A percentile compares a stretch with the other conserved stretches of the same genome.
Conservation (phyloP, 352 stramenopile genomes). For the Globisporangium uncinulatum region DNA sequence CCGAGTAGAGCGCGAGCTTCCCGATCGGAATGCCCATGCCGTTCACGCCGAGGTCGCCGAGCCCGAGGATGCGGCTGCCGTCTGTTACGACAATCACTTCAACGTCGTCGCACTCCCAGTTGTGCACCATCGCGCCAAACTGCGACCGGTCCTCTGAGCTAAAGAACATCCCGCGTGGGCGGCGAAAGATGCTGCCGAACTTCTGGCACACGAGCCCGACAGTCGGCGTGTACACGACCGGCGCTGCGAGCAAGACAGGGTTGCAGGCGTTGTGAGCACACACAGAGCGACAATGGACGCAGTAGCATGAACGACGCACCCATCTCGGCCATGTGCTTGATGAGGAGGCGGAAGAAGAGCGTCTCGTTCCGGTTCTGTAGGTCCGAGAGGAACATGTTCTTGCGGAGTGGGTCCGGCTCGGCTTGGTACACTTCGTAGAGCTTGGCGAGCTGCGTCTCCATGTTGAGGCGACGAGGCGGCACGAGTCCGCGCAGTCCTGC, state of each 20-base stretch:
- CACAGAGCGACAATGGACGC: slow-evolving; percentile 21
- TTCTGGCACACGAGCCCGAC: slow-evolving; percentile 92
- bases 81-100: slow-evolving; percentile 97
- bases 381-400: slow-evolving; percentile 93
- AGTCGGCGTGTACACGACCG: slow-evolving; percentile 97
- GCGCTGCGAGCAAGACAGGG: slow-evolving; percentile 36
- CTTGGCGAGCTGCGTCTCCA: slow-evolving; percentile 70
- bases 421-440: slow-evolving; percentile 64
- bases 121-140: slow-evolving; percentile 89
- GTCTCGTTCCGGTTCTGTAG: slow-evolving; percentile 96
- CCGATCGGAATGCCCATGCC: slow-evolving; percentile 98
- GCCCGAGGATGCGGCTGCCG: slow-evolving; percentile 93
- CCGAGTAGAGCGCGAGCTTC: slow-evolving; percentile 94
- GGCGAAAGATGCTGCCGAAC: slow-evolving; percentile 89
- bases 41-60: slow-evolving; percentile 96
- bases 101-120: slow-evolving; percentile 96
- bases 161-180: slow-evolving; percentile 94
- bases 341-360: slow-evolving; percentile 92
- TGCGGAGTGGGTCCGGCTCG: slow-evolving; percentile 80
- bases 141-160: slow-evolving; percentile 88
- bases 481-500: slow-evolving; percentile 77
- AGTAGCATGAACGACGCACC: slow-evolving; percentile 37
- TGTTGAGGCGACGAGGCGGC: slow-evolving; percentile 62
- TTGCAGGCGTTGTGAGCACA: not conserved
- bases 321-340: slow-evolving; percentile 90